Conservation (phyloP, 2,329 filamentous ascomycete species). For the Ceratocystis destructans region DNA sequence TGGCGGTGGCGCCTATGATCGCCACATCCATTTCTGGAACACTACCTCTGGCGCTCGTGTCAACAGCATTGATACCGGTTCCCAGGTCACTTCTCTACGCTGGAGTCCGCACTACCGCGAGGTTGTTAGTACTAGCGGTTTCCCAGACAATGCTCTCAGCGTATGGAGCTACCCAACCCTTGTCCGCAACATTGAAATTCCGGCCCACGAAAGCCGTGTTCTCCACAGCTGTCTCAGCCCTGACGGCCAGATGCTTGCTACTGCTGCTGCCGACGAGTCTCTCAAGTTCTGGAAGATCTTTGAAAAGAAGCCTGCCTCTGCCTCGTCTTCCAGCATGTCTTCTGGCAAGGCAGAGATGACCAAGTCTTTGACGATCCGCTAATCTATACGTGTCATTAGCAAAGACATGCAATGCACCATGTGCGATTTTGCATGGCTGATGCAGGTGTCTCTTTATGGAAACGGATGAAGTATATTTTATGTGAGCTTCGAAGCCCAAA, state of each 20-base stretch:
- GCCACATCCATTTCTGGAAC: conserved; percentile 99
- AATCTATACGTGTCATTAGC: conserved; percentile 23
- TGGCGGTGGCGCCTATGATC: conserved; percentile 89
- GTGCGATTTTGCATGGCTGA: neutral
- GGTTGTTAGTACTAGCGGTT: conserved; percentile 92
- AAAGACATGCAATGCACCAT: neutral
- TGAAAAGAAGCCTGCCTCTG: conserved; percentile 82
- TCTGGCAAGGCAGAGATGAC: conserved; percentile 71
- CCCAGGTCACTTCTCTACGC: conserved; percentile 87
- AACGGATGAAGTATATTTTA: neutral
- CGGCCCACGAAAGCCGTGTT: conserved; percentile 90
- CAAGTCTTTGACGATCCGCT: conserved; percentile 93
- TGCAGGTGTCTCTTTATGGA: neutral
- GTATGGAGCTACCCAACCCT: conserved; percentile 98
- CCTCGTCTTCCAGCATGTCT: conserved; percentile 50
- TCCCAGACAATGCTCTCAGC: conserved; percentile 97
- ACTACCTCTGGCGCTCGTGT: conserved; percentile 91
- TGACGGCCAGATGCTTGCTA: conserved; percentile 95
- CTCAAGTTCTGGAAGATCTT: conserved; percentile 99
- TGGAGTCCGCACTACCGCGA: conserved; percentile 98
- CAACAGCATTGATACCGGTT: conserved; percentile 98
- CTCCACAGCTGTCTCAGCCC: conserved; percentile 94
- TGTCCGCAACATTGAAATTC: conserved; percentile 95
- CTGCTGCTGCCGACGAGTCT: conserved; percentile 87
- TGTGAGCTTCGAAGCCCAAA: neutral